Evolutionary conservation across 75 land plant genomes (phyloP).

Genomic region (Cunninghamia lanceolata): DNA sequence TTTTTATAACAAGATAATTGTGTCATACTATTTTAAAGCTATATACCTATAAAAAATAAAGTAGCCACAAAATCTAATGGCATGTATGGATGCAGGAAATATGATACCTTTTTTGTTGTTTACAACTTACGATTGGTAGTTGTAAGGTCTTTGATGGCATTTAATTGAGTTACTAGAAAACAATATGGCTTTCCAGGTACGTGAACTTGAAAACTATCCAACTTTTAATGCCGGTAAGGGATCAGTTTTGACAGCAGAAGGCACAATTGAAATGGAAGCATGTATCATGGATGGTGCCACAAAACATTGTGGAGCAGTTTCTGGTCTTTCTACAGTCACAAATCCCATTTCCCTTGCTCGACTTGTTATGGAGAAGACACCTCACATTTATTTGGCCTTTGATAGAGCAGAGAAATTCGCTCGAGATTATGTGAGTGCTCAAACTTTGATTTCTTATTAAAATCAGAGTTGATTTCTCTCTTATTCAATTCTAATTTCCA

Average conservation of each 20-base stretch:
- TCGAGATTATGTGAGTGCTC: slow-evolving; percentile 56
- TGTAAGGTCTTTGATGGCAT: background rate
- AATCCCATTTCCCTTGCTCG: slow-evolving; percentile 92
- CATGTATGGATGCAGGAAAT: background rate
- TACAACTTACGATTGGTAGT: background rate
- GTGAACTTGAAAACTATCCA: slow-evolving; percentile 78
- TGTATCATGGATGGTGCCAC: slow-evolving; percentile 89
- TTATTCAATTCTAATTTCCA: background rate
- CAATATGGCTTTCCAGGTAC: slow-evolving; percentile 45
- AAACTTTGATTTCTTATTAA: background rate
- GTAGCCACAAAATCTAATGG: background rate
- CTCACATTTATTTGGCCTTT: slow-evolving; percentile 90
- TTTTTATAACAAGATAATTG: background rate
- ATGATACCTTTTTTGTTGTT: background rate
- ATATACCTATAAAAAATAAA: background rate
- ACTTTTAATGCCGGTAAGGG: slow-evolving; percentile 88
- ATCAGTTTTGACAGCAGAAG: slow-evolving; percentile 72
- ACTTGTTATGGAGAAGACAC: slow-evolving; percentile 94
- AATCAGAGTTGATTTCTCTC: background rate
- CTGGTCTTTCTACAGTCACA: slow-evolving; percentile 81
- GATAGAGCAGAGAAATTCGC: slow-evolving; percentile 93
- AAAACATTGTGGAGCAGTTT: slow-evolving; percentile 87
- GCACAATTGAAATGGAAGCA: slow-evolving; percentile 97
- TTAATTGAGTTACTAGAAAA: slow-evolving; percentile 11
- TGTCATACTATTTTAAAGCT: background rate